Base-by-base conservation (phyloP, 805 yeast genomes). In the Teunomyces lycoperdinae region DNA sequence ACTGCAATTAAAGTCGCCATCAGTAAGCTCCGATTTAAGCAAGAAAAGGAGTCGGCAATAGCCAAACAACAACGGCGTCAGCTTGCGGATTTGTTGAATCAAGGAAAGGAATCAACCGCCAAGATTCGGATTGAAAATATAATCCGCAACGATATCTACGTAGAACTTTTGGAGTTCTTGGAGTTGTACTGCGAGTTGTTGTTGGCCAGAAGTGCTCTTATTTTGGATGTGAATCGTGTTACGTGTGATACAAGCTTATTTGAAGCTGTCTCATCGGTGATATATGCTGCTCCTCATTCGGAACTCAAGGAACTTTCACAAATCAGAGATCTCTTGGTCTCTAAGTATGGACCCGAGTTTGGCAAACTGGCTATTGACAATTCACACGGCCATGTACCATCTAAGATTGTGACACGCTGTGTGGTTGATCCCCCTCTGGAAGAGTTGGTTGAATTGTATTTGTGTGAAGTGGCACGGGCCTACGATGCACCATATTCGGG, bases 151-250 rank as follows among this genome's bases (percentile, higher is more conserved):
- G 97, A 89, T 60, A 80, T 87, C 29, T 80, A 84, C 58, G 79
- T 87, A 17, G 96, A 89, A 66, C 70, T 89, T 20, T 68, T 89
- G 45, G 96, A 90, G 63, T 79, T 80, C 41, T 65, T 89, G 42
- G 96, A 90, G 64, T 69, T 90, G 14, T 88, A 88, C 62, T 85
- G 96, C 59, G 96, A 90, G 64, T 70, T 89, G 3, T 63, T 88
- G 16, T 74, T 86, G 42, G 96, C 96, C 0, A 73, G 97, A 48
- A 78, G 86, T 9, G 77, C 83, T 11, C 70, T 88, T 17, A 60
- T 89, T 26, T 78, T 78, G 20, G 80, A 73, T 41, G 60, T 65
- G 10, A 52, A 58, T 16, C 62, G 71, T 41, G 66, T 68, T 20
- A 67, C 64, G 2, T 75, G 82, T 47, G 86, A 82, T 45, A 73